phyloP scores from a whole-genome alignment of 306 rosid genomes.

The Quercus variabilis region DNA sequence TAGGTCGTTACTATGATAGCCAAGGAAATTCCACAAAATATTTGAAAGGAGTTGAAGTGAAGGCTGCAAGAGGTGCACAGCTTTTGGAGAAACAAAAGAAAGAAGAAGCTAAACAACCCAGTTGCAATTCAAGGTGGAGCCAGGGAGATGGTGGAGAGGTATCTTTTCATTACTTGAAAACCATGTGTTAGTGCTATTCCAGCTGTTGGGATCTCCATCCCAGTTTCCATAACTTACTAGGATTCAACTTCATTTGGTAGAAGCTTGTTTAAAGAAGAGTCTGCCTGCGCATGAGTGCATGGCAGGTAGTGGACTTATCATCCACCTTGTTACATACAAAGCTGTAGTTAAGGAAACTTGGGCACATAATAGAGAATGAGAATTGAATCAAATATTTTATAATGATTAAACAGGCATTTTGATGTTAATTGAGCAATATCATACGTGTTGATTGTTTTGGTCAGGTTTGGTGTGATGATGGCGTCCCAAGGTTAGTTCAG shows the following conservation, averaged over 20 bases:
- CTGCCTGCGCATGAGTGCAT: too few species aligned
- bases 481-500: conserved; percentile 80
- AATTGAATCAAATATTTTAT: neutral
- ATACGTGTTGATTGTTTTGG: conserved; percentile 10
- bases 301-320: neutral
- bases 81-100: conserved; percentile 85
- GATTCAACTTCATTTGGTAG: neutral
- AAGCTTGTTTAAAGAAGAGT: neutral
- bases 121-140: conserved; percentile 94
- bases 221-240: too few species aligned
- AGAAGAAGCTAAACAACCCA: conserved; percentile 81
- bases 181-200: neutral
- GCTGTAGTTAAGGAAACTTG: neutral
- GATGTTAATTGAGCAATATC: neutral
- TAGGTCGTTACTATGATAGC: conserved; percentile 74
- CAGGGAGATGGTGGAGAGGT: conserved; percentile 94
- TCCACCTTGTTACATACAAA: conserved; percentile 1
- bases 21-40: conserved; percentile 77
- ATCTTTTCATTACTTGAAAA: conserved; percentile 6
- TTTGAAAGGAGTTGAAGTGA: conserved; percentile 90
- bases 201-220: neutral
- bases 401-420: neutral
- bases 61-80: conserved; percentile 93
- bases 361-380: neutral
- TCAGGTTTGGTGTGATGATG: conserved; percentile 93